phyloP scores from a whole-genome alignment of 2,329 filamentous ascomycete species.

The Zarea fungicola region DNA sequence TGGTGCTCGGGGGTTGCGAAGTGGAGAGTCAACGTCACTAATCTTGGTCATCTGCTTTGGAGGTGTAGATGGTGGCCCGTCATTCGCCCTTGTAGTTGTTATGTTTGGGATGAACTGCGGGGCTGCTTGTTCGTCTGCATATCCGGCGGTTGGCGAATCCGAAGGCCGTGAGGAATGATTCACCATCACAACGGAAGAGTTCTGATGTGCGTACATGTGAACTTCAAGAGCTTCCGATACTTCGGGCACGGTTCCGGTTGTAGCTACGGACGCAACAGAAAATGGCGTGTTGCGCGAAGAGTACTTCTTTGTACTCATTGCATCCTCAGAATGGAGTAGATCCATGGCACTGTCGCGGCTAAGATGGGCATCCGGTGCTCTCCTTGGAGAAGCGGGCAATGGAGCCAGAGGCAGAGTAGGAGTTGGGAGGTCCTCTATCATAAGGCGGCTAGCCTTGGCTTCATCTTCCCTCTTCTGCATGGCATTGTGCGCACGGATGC shows the following conservation, averaged over 20 bases:
- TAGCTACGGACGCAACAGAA: constrained; percentile 56
- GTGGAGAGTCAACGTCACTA: constrained; percentile 55
- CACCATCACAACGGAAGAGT: constrained; percentile 57
- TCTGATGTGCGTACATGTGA: constrained; percentile 59
- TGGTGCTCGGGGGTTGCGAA: constrained; percentile 57
- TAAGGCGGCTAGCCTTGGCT: constrained; percentile 23
- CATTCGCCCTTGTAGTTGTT: constrained; percentile 34
- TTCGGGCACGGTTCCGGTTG: constrained; percentile 55
- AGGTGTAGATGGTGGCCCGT: constrained; percentile 43
- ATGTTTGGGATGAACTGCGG: constrained; percentile 30
- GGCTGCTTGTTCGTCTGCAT: constrained; percentile 20
- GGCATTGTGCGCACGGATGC: constrained; percentile 50
- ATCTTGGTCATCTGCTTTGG: constrained; percentile 44
- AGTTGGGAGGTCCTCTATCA: constrained; percentile 12
- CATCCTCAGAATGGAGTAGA: constrained; percentile 47
- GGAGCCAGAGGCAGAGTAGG: not conserved
- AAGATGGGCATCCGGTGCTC: not conserved
- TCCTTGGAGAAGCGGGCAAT: not conserved
- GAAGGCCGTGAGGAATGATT: constrained; percentile 49
- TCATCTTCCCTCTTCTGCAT: constrained; percentile 21
- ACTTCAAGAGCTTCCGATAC: constrained; percentile 59
- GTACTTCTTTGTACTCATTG: constrained; percentile 46
- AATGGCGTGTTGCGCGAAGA: constrained; percentile 57
- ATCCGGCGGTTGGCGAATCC: constrained; percentile 34
- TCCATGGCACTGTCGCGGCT: constrained; percentile 31